Base-by-base conservation (phyloP, 2,329 filamentous ascomycete species). In the Curvularia hawaiiensis region DNA sequence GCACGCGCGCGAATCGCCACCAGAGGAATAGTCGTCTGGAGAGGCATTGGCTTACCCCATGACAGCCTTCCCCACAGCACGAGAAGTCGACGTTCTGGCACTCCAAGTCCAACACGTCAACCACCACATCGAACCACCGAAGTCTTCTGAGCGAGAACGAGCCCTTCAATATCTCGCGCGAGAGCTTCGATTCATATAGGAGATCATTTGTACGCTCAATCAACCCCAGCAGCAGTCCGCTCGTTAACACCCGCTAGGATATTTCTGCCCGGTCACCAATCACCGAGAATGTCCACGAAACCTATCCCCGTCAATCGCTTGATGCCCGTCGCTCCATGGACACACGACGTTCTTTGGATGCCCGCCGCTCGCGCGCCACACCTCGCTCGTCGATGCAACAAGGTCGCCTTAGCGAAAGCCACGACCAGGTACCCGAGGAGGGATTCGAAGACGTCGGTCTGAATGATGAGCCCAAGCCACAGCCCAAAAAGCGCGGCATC, bases 111-210 rank as follows among this genome's bases (percentile, higher is more conserved):
- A 80, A 76, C 56, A 66, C 70, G 51, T 85, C 80, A 22, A 82
- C 79, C 22, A 79, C 79, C 58, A 82, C 84, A 39, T 82, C 82
- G 30, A 84, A 85, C 63, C 84, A 86, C 72, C 80, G 85, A 55
- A 87, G 84, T 72, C 85, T 89, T 67, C 81, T 91, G 58, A 87
- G 88, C 68, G 92, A 96, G 61, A 93, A 92, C 67, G 94, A 98
- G 74, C 92, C 90, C 14, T 98, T 98, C 75, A 92, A 90, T 62
- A 98, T 98, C 75, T 97, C 93, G 38, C 86, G 94, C 70, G 95
- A 98, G 79, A 97, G 93, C 2, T 98, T 98, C 72, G 95, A 98
- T 75, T 97, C 93, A 3, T 98, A 98, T 79, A 85, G 95, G 62
- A 88, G 95, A 70, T 97, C 93, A 63, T 98, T 98, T 80, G 94